phyloP scores from a whole-genome alignment of 495 filamentous ascomycete species.

The Chlorociboria aeruginascens region DNA sequence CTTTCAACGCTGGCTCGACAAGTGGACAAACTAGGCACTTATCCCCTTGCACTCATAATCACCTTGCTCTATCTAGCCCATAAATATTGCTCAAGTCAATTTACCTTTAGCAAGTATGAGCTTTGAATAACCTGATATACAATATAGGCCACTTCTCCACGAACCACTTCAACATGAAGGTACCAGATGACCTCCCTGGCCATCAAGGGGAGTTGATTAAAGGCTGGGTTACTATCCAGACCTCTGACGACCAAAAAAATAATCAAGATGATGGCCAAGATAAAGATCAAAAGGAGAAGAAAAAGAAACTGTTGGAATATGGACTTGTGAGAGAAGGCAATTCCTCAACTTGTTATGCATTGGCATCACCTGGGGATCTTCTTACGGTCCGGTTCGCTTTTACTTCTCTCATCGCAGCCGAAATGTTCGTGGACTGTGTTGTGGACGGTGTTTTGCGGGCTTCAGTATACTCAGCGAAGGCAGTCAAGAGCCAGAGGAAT shows the following conservation, averaged over 20 bases:
- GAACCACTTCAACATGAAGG: slow-evolving; percentile 1
- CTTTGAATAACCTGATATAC: too few relatives aligned
- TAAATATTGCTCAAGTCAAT: too few relatives aligned
- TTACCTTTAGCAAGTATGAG: too few relatives aligned
- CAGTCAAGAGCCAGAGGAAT: background rate
- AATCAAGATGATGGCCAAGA: background rate
- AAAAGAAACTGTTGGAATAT: background rate
- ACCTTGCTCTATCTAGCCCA: too few relatives aligned
- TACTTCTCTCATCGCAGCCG: background rate
- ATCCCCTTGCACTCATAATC: too few relatives aligned
- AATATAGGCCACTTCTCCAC: background rate
- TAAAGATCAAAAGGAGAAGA: background rate
- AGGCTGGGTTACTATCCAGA: background rate
- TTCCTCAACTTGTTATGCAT: slow-evolving; percentile 3
- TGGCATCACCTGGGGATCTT: slow-evolving; percentile 6
- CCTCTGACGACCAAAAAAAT: background rate
- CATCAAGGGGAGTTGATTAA: background rate
- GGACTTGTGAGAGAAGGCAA: background rate
- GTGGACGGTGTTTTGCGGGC: slow-evolving; percentile 14
- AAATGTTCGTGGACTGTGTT: slow-evolving; percentile 5
- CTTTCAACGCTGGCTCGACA: too few relatives aligned
- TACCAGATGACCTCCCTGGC: slow-evolving; percentile 1
- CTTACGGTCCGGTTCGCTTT: background rate
- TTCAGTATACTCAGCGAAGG: background rate
- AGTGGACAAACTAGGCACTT: too few relatives aligned